Conservation (phyloP, 2,329 filamentous ascomycete genomes). For the Cladorrhinum sp. region DNA sequence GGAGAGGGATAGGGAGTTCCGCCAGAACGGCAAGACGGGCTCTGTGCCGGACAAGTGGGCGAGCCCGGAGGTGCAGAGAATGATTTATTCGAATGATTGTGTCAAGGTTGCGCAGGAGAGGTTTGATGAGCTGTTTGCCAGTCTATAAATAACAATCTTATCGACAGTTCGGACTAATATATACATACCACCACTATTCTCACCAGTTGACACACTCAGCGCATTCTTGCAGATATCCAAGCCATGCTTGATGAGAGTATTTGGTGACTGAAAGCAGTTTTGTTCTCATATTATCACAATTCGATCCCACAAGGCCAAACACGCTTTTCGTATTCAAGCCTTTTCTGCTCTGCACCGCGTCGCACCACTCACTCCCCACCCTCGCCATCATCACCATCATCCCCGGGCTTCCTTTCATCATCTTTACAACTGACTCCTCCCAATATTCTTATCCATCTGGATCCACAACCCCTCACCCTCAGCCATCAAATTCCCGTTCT, state of each 20-base stretch:
- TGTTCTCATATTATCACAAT: no score
- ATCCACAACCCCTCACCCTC: constrained; percentile 16
- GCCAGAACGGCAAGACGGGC: constrained; percentile 45
- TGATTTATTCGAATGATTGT: constrained; percentile 64
- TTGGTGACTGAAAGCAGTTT: no score
- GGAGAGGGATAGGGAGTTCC: constrained; percentile 56
- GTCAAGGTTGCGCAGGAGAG: constrained; percentile 50
- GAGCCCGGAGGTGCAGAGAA: constrained; percentile 64
- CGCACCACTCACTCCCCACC: no score
- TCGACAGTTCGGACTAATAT: no score
- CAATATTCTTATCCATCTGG: neutral
- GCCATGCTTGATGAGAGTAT: no score
- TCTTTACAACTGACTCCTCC: constrained; percentile 10
- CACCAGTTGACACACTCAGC: neutral
- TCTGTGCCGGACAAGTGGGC: constrained; percentile 66
- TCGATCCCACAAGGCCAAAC: no score
- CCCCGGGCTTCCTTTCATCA: no score
- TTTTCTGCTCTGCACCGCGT: no score
- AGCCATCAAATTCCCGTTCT: constrained; percentile 15
- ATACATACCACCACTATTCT: neutral
- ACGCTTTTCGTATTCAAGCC: no score
- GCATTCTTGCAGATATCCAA: no score
- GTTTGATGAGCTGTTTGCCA: constrained; percentile 48
- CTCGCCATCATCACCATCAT: no score
- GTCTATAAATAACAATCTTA: constrained; percentile 25